Evolutionary conservation across 2,329 filamentous ascomycete species (phyloP), one percentile per base, ranked within the genome.

Genomic region (Pseudocercospora vitis): DNA sequence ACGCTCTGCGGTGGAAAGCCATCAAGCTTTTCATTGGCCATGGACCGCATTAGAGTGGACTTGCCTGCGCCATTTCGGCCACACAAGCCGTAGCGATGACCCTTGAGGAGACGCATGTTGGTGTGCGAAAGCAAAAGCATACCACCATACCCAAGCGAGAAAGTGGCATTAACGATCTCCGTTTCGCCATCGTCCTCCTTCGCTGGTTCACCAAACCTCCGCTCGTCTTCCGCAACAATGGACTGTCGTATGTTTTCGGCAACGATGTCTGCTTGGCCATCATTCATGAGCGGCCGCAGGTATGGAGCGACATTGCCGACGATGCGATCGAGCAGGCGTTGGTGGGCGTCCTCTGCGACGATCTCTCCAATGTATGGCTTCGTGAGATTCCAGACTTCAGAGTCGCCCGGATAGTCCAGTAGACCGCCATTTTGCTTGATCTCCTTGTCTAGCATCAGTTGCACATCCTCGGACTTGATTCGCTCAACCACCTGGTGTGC

Each of bases 1-100:
- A 91, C 87, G 61, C 96, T 91, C 70, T 94, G 91, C 12, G 90
- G 80, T 31, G 94, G 94, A 77, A 99, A 99, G 7, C 94, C 94
- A 74, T 99, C 94, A 3, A 99, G 82, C 80, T 99, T 99, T 68
- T 91, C 92, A 55, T 87, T 87, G 47, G 94, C 89, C 66, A 99
- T 99, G 71, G 88, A 91, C 70, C 90, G 89, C 94, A 99, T 97
- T 54, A 99, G 82, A 1, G 94, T 99, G n/a, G 94, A 97, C 78
- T 99, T 99, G 69, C 94, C 94, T 53, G 91, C 91, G 77, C 94
- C 94, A 72, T 99, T 99, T 65, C 92, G 88, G 66, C 94, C 94
- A 68, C 92, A 96, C 14, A 99, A 88, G 71, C 94, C 94, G 70
- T 99, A 99, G 55, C 94, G 87, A 74, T 97, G 94, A 53, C 94